These are phyloP conservation scores for Andalucia godoyi DNA, from an alignment of 78 protist species.

Conservation along the genomic window DNA sequence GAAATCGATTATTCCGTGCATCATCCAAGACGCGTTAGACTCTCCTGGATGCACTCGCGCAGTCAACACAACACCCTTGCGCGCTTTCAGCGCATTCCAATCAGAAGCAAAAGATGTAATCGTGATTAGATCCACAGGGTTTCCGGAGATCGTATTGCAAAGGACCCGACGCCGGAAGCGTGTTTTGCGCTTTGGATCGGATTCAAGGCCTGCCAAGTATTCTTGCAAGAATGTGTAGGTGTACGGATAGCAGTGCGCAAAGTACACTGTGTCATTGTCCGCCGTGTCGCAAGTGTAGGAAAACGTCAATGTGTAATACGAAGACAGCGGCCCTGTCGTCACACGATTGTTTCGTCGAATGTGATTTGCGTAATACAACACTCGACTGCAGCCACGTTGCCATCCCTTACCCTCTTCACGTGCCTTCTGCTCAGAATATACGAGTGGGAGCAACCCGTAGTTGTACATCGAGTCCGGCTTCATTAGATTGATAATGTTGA, in stretches of 20 bases:
- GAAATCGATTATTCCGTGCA: constrained; percentile 50
- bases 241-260: constrained; percentile 62
- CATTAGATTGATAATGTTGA: constrained; percentile 58
- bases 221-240: constrained; percentile 23
- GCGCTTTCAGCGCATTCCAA: too few relatives aligned
- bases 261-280: constrained; percentile 22
- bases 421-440: constrained; percentile 11
- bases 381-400: constrained; percentile 32
- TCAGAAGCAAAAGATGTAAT: constrained; percentile 25
- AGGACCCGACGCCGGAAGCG: background rate
- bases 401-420: constrained; percentile 27
- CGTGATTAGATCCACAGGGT: constrained; percentile 27
- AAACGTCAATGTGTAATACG: constrained; percentile 49
- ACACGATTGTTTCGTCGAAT: background rate
- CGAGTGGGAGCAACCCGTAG: constrained; percentile 50
- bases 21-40: constrained; percentile 51
- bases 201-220: background rate
- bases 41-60: constrained; percentile 87
- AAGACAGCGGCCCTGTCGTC: background rate
- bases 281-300: background rate
- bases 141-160: constrained; percentile 26
- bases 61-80: constrained; percentile 32
- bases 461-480: constrained; percentile 36
- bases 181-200: background rate
- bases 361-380: constrained; percentile 35